Evolutionary conservation across 2,329 filamentous ascomycete genomes (phyloP).

Genomic region (Acrocalymma vagum): DNA sequence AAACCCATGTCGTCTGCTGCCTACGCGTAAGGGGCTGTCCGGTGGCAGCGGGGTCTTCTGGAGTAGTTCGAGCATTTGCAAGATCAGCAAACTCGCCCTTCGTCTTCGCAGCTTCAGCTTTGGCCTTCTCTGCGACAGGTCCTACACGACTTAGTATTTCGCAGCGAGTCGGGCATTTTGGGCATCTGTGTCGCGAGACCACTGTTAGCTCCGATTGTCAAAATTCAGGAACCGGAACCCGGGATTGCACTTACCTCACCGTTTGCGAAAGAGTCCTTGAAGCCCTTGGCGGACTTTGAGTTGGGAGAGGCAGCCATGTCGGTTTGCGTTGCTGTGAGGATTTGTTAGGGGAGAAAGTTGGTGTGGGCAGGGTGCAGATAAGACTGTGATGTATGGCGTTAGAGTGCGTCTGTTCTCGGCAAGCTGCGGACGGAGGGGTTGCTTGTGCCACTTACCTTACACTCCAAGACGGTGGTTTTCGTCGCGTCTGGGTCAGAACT

Average conservation of each 20-base stretch:
- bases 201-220: slow-evolving; percentile 36
- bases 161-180: slow-evolving; percentile 21
- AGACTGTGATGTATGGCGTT: slow-evolving; percentile 46
- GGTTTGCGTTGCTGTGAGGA: slow-evolving; percentile 56
- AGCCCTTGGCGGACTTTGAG: slow-evolving; percentile 59
- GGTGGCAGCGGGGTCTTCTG: slow-evolving; percentile 64
- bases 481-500: slow-evolving; percentile 33
- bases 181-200: slow-evolving; percentile 38
- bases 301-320: slow-evolving; percentile 59
- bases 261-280: slow-evolving; percentile 52
- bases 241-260: slow-evolving; percentile 48
- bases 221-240: too few species aligned
- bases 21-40: slow-evolving; percentile 70
- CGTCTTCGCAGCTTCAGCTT: slow-evolving; percentile 64
- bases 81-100: slow-evolving; percentile 66
- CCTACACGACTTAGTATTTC: slow-evolving; percentile 48
- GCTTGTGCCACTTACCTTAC: slow-evolving; percentile 52
- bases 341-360: slow-evolving; percentile 36
- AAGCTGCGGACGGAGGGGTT: slow-evolving; percentile 31
- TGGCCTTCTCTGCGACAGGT: slow-evolving; percentile 65
- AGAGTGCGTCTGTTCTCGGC: slow-evolving; percentile 46
- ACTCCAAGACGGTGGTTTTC: slow-evolving; percentile 49
- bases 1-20: slow-evolving; percentile 25
- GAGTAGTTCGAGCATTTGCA: slow-evolving; percentile 61
- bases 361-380: slow-evolving; percentile 47